Percentiles rank a stretch among this genome's conserved stretches.
Conservation (phyloP, 495 filamentous ascomycete genomes). For the Penicillium steckii region DNA sequence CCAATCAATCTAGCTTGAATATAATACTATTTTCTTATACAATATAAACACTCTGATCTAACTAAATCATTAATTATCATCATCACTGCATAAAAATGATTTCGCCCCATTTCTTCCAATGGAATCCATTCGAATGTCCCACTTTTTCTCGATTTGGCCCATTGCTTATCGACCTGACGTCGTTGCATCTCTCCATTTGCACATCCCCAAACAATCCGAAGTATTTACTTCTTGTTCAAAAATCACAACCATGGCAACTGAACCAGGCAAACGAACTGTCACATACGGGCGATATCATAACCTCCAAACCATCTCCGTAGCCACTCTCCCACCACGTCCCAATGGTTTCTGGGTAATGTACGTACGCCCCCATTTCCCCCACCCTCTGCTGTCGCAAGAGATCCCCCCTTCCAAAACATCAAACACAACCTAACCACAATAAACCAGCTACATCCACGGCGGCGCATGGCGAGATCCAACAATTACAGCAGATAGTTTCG, state of each 20-base stretch:
- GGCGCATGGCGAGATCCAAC: conserved; percentile 84
- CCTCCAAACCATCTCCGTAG: conserved; percentile 35
- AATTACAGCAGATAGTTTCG: conserved; percentile 51
- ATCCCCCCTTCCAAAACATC: background rate
- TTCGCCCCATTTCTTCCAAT: background rate
- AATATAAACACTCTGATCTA: too few species aligned
- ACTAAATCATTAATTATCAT: too few species aligned
- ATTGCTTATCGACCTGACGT: conserved; percentile 7
- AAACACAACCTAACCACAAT: background rate
- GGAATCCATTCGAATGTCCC: conserved; percentile 1
- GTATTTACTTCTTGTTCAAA: background rate
- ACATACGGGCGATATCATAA: conserved; percentile 28
- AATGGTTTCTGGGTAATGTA: conserved; percentile 51
- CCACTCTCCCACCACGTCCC: conserved; percentile 18
- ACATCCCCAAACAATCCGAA: too few species aligned
- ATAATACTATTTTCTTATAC: too few species aligned
- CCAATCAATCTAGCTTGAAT: too few species aligned
- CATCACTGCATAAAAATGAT: too few species aligned
- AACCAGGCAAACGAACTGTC: conserved; percentile 21
- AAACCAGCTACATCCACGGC: conserved; percentile 77
- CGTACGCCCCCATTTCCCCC: background rate
- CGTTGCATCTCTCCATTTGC: background rate
- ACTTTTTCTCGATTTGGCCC: conserved; percentile 7
- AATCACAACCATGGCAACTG: background rate
- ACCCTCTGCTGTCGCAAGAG: background rate